Conservation (phyloP, 768 basidiomycete genomes). For the Candolleomyces aberdarensis region DNA sequence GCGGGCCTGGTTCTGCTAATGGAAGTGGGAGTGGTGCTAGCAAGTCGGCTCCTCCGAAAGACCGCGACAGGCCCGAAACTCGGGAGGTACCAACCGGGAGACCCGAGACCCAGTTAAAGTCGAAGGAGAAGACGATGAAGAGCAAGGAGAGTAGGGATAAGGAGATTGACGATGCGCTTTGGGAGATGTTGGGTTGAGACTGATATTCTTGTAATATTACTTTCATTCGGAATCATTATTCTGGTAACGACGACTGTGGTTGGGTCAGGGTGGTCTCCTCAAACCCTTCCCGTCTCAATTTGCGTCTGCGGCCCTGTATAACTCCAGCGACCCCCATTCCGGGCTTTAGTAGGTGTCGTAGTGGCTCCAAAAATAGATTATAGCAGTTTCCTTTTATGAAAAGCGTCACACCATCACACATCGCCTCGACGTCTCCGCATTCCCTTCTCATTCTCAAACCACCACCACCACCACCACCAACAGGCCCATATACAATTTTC, state of each 20-base stretch:
- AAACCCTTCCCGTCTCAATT: no score
- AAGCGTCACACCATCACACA: slow-evolving; percentile 2
- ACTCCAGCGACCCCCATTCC: no score
- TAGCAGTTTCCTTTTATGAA: not conserved
- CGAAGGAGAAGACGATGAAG: slow-evolving; percentile 41
- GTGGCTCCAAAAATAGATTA: not conserved
- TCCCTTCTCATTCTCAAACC: slow-evolving; percentile 4
- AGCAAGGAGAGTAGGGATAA: slow-evolving; percentile 37
- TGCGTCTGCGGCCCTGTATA: no score
- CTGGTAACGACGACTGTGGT: no score
- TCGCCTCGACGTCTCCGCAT: slow-evolving; percentile 7
- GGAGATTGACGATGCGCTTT: slow-evolving; percentile 63
- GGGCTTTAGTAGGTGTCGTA: no score
- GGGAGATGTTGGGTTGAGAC: slow-evolving; percentile 35
- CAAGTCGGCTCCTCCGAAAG: slow-evolving; percentile 34
- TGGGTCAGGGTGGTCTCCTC: no score
- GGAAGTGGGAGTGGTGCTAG: slow-evolving; percentile 31
- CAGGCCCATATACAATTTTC: not conserved
- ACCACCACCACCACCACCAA: not conserved
- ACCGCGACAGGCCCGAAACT: slow-evolving; percentile 39
- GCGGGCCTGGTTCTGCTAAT: slow-evolving; percentile 44
- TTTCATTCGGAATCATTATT: no score
- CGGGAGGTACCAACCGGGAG: slow-evolving; percentile 63
- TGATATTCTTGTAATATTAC: no score
- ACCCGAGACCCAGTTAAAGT: slow-evolving; percentile 19